Base-by-base conservation (phyloP, 2,329 filamentous ascomycete genomes). In the Gaeumannomyces sp. region DNA sequence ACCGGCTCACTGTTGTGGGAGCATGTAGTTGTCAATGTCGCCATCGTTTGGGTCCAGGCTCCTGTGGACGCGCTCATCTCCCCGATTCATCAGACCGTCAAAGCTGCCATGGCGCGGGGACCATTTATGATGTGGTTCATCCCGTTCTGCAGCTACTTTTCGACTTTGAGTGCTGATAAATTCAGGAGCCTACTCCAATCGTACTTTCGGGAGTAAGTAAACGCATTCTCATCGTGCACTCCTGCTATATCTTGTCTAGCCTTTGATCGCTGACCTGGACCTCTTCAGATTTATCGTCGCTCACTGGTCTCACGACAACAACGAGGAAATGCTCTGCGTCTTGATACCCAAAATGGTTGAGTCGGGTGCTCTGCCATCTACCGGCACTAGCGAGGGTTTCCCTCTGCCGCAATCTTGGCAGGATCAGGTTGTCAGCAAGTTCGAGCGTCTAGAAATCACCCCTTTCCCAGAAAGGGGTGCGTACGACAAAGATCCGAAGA, bases 141-240 rank as follows among this genome's bases (percentile, higher is more conserved):
- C 59, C 84, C 88, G 0, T 97, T 98, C 75, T 97, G 92, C 76
- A 89, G 89, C 19, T 88, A 91, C 63, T 88, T 95, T 69, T 89
- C 91, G 0, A 85, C 92, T 64, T 80, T 96, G 50, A 88, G 93
- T 60, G 74, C 83, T 1, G 85, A 89, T 64, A 85, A 91, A 56
- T 99, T 98, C 72, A 85, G 87, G 64, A 88, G 86, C 68, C 80
- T 97, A n/a, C 83, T 96, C 38, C 81, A 93, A 10, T 89, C 87
- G 53, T 88, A 91, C 65, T 93, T 98, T 70, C 91, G 96, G 74
- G 92, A 86, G 85, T 91, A 77, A 74, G 78, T 53, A 33, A 31
- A 53, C 16, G 13, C 16, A 3, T 10, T 31, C n/a, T n/a, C n/a
- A 22, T n/a, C 3, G 1, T 50, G 50, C 19, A n/a, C 16, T n/a